phyloP scores from a whole-genome alignment of 345 rosid genomes.

The Mangifera indica region DNA sequence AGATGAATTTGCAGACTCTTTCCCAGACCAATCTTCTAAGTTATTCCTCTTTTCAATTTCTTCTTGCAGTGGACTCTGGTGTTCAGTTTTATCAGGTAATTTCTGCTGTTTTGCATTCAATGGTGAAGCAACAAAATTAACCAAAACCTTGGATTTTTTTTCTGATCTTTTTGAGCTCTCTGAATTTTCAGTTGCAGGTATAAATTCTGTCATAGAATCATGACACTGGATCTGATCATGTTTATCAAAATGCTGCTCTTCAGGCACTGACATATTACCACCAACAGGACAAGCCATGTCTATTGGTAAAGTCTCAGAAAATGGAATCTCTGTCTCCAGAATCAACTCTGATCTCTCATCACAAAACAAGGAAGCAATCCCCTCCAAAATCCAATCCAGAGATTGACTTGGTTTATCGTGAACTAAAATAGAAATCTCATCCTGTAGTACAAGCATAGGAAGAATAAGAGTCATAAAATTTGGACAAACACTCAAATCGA shows the following conservation, averaged over 20 bases:
- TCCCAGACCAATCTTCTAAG: not conserved
- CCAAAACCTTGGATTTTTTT: slow-evolving; percentile 14
- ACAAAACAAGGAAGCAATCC: slow-evolving; percentile 33
- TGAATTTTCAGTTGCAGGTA: slow-evolving; percentile 18
- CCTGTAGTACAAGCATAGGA: slow-evolving; percentile 17
- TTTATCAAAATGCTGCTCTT: slow-evolving; percentile 25
- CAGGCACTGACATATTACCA: slow-evolving; percentile 26
- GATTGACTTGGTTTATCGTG: slow-evolving; percentile 36
- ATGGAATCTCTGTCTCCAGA: slow-evolving; percentile 30
- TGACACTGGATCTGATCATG: slow-evolving; percentile 20
- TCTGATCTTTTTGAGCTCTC: slow-evolving; percentile 17
- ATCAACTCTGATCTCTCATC: slow-evolving; percentile 37
- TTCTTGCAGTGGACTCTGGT: slow-evolving; percentile 27
- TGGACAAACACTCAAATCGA: not conserved
- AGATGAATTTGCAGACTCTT: slow-evolving; percentile 20
- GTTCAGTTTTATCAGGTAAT: slow-evolving; percentile 14
- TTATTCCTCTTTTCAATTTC: slow-evolving; percentile 7
- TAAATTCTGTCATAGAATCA: slow-evolving; percentile 19
- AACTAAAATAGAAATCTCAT: slow-evolving; percentile 21
- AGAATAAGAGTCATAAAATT: slow-evolving; percentile 5
- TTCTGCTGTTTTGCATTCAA: slow-evolving; percentile 11
- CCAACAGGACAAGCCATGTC: slow-evolving; percentile 11
- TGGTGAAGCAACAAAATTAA: slow-evolving; percentile 22
- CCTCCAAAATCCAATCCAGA: slow-evolving; percentile 42
- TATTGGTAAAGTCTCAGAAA: slow-evolving; percentile 23